Evolutionary conservation across 2,329 filamentous ascomycete genomes (phyloP), one percentile per base, ranked within the genome.

Genomic region (Neopestalotiopsis clavispora): DNA sequence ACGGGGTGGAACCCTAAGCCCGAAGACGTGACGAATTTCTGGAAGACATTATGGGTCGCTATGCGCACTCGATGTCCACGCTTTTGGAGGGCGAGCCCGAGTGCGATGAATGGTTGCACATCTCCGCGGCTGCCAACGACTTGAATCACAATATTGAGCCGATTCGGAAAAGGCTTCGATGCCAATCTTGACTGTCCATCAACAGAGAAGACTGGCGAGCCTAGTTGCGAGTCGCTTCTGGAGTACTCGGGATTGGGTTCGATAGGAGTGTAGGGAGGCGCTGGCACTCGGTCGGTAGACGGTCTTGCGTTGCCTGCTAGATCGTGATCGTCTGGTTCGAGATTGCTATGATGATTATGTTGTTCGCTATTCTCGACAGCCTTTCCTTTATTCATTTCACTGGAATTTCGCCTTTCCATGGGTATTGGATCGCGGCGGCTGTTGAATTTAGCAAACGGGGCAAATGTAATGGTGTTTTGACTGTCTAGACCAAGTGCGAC

Each of bases 1-100:
- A 94, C 92, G 70, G 82, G 87, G 78, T 92, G 94, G 78, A 94
- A 95, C 74, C 94, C 92, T 14, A 95, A 84, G 0, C 86, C 91
- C 76, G 90, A 90, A 0, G 34, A 88, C 69, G 90, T 86, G 3
- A 94, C 89, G 72, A 94, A 93, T 0, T 83, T 78, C 72, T 89
- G 84, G 73, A 95, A 95, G 1, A 85, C 89, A 3, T 86, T 80
- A 74, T 95, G 92, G 0, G 93, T 95, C 5, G 92, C 92, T 57
- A 95, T 81, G 40, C 92, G 88, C 2, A 95, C 89, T 23, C 92
- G 86, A 77, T 95, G 92, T 10, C 90, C 89, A 74, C 92, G 91
- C 0, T 84, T 84, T 69, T 90, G 88, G 34, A 94, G 79, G 0
- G 87, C 86, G 71, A 90, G 87, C 1, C 91, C 92, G 1, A 94